A percentile compares a stretch with the other conserved stretches of the same genome.
Evolutionary conservation across 176 grass and related monocot species (phyloP).

Genomic region (Aegilops umbellulata): DNA sequence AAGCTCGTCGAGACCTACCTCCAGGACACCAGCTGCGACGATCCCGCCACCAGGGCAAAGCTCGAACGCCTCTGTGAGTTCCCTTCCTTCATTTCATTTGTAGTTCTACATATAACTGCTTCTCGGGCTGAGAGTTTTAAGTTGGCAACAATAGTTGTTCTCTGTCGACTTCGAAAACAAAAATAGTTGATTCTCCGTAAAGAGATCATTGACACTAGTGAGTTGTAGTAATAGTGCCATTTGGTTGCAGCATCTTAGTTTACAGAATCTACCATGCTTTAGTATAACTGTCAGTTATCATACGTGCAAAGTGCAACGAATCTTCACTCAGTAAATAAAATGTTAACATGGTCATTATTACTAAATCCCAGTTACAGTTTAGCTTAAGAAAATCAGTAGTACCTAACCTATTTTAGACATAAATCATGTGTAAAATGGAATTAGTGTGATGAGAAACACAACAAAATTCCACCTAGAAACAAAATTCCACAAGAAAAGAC

Average conservation of each 20-base stretch:
- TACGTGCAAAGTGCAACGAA: neutral
- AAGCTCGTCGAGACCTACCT: constrained; percentile 74
- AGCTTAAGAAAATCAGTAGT: constrained; percentile 3
- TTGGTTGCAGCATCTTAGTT: neutral
- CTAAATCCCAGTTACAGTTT: neutral
- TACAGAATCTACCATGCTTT: neutral
- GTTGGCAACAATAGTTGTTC: neutral
- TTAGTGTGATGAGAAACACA: neutral
- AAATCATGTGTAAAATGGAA: neutral
- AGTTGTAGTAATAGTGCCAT: neutral
- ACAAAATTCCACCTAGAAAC: neutral
- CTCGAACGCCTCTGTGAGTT: constrained; percentile 82
- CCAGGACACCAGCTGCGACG: constrained; percentile 52
- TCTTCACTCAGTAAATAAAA: neutral
- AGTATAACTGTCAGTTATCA: neutral
- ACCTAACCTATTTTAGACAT: neutral
- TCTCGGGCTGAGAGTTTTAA: neutral
- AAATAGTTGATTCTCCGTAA: neutral
- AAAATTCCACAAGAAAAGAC: neutral
- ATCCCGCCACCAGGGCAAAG: constrained; percentile 69
- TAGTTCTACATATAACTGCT: neutral
- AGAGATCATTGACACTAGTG: neutral
- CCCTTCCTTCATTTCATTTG: neutral
- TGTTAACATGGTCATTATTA: neutral
- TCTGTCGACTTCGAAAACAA: neutral